Evolutionary conservation across 2,329 filamentous ascomycete genomes (phyloP).

Genomic region (Emergomyces orientalis): DNA sequence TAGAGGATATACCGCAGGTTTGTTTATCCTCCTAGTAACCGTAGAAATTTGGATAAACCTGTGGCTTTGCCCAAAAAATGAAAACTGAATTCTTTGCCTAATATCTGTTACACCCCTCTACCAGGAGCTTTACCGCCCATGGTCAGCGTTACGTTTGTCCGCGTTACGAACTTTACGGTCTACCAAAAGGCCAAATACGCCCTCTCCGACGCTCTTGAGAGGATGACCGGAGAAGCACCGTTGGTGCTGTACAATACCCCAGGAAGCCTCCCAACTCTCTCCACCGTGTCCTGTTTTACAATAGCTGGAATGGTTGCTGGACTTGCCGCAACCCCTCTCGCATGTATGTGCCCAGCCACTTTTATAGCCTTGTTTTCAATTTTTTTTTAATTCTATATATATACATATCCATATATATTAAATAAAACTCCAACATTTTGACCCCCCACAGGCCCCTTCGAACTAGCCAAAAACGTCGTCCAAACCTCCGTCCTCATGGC

Average conservation of each 20-base stretch:
- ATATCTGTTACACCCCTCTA: neutral
- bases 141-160: constrained; percentile 37
- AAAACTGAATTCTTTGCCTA: neutral
- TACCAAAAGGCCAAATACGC: constrained; percentile 37
- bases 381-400: neutral
- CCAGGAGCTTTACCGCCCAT: constrained; percentile 38
- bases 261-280: constrained; percentile 34
- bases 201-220: constrained; percentile 32
- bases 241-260: constrained; percentile 33
- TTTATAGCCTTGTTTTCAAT: neutral
- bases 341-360: constrained; percentile 35
- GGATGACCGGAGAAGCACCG: constrained; percentile 34
- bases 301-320: constrained; percentile 36
- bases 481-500: constrained; percentile 41
- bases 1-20: constrained; percentile 41
- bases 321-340: constrained; percentile 33
- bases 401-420: too few relatives aligned
- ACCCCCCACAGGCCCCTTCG: constrained; percentile 33
- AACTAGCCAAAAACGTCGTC: constrained; percentile 41
- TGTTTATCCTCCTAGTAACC: constrained; percentile 10
- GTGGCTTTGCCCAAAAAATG: constrained; percentile 1
- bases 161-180: constrained; percentile 39
- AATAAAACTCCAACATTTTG: neutral
- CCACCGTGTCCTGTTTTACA: constrained; percentile 36
- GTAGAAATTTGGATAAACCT: neutral